Evolutionary conservation across 371 early-diverging fungal species (phyloP), one percentile per base, ranked within the genome.

Genomic region (Rhizopus arrhizus): DNA sequence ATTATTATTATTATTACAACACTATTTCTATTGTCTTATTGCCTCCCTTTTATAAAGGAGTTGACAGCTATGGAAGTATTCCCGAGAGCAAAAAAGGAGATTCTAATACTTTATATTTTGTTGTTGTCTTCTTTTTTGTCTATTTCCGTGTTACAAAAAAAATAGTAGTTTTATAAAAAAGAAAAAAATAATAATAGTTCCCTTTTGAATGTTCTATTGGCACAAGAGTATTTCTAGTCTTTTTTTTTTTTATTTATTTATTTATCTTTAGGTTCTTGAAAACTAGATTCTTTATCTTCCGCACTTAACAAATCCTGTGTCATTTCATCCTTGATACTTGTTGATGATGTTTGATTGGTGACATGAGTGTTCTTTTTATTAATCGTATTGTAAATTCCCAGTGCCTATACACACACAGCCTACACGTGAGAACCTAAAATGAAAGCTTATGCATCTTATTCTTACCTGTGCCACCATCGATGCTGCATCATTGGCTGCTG

Each of bases 391-490:
- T 77, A 84, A 6, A 84, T 76, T 0, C 78, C 75, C 65, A 84
- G 62, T 15, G 84, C 84, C 80, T 82, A 70, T 1, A 54, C 33
- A 22, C 3, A 42, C 43, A 43, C 43, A 43, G 5, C 13, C n/a
- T 43, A n/a, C 8, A 11, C 15, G 43, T 5, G 43, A 43, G 22
- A 22, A 22, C 22, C 22, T 22, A 22, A 22, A 22, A 22, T 22
- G 22, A 40, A 40, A 43, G 43, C 43, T 59, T 52, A 34, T 34
- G 10, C n/a, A 47, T 16, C 13, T 12, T n/a, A 11, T 13, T 13
- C 6, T 55, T 73, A 74, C 92, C 84, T 93, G 92, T 50, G 90
- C 87, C 32, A 95, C 93, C 90, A 93, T 91, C 12, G 85, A 77
- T 22, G 89, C 86, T 35, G 91, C 88, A 65, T 97, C 94, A 45